Evolutionary conservation across 2,329 filamentous ascomycete genomes (phyloP).

Genomic region (Ascochyta fabae): DNA sequence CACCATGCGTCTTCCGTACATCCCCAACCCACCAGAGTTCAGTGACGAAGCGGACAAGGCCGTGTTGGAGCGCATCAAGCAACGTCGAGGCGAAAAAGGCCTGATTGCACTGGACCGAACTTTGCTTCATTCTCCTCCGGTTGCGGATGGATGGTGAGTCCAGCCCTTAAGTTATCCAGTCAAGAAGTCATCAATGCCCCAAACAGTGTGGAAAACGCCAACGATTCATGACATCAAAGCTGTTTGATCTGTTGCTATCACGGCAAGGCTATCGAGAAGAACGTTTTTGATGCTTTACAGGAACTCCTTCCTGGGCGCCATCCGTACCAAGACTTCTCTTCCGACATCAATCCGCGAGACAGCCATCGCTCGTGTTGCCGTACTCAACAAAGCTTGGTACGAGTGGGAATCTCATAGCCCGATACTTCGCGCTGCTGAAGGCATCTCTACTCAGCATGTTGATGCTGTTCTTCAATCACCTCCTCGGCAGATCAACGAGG

Average conservation of each 20-base stretch:
- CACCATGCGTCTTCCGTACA: conserved; percentile 62
- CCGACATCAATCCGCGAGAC: conserved; percentile 69
- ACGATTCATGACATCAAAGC: background rate
- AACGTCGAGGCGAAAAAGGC: conserved; percentile 57
- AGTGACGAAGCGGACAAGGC: conserved; percentile 55
- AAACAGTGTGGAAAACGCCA: background rate
- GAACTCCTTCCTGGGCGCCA: conserved; percentile 64
- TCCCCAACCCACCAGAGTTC: conserved; percentile 58
- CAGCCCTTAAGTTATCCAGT: background rate
- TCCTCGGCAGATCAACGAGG: conserved; percentile 16
- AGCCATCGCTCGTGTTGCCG: conserved; percentile 80
- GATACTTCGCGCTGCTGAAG: conserved; percentile 53
- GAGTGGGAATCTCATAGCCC: conserved; percentile 84
- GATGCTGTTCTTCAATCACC: conserved; percentile 33
- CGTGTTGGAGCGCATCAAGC: conserved; percentile 59
- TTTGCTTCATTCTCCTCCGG: conserved; percentile 61
- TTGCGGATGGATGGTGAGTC: conserved; percentile 61
- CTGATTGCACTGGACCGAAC: conserved; percentile 62
- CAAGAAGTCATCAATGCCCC: background rate
- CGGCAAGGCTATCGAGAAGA: background rate
- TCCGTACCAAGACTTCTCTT: conserved; percentile 61
- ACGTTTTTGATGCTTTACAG: conserved; percentile 20
- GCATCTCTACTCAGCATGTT: conserved; percentile 59
- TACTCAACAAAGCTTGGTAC: conserved; percentile 81
- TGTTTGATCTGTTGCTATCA: background rate